Conservation (phyloP, 2,329 filamentous ascomycete genomes). For the Coniochaeta hoffmannii region DNA sequence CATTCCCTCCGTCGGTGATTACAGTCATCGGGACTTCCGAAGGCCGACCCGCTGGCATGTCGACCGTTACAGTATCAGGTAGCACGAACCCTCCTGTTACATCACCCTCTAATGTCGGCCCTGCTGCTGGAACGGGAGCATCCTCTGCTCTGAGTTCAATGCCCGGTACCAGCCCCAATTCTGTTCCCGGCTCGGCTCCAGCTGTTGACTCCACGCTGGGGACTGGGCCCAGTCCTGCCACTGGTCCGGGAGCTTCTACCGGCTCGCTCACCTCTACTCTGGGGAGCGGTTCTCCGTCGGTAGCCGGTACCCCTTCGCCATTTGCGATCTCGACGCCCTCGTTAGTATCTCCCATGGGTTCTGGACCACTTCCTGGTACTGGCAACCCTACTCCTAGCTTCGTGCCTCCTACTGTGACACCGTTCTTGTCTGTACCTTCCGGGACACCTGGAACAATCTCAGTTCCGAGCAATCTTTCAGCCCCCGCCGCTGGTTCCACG, state of each 20-base stretch:
- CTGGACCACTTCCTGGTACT: neutral
- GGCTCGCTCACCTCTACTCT: neutral
- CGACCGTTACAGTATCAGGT: too few relatives aligned
- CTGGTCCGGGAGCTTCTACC: neutral
- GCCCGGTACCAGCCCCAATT: neutral
- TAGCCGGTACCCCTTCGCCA: neutral
- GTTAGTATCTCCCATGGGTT: neutral
- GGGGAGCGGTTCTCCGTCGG: neutral
- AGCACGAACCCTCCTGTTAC: neutral
- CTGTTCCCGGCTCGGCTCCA: neutral
- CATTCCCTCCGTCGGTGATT: too few relatives aligned
- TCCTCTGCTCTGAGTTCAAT: too few relatives aligned
- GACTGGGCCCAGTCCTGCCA: neutral
- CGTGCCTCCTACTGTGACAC: neutral
- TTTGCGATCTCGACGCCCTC: neutral
- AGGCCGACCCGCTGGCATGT: too few relatives aligned
- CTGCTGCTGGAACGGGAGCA: neutral
- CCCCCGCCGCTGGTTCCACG: neutral
- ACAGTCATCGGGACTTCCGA: too few relatives aligned
- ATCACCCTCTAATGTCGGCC: too few relatives aligned
- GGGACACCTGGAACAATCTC: neutral
- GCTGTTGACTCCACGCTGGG: neutral
- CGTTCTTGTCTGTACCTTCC: neutral
- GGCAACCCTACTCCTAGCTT: neutral
- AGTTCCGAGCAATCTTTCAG: neutral